These are phyloP conservation scores for Hyaloscypha finlandica DNA, from an alignment of 495 filamentous ascomycete species.

Conservation along the genomic window DNA sequence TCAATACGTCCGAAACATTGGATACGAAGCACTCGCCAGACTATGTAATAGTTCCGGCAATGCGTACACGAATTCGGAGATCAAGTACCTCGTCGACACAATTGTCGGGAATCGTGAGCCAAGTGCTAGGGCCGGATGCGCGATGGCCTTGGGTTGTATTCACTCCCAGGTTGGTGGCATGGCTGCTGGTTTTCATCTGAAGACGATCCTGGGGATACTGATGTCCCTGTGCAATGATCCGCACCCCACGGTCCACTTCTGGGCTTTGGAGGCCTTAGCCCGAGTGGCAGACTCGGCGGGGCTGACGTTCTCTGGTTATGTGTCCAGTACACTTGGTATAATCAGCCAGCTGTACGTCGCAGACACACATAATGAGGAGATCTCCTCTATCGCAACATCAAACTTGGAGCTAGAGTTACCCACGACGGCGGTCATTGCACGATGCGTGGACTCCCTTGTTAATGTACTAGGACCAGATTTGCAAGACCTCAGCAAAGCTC, in stretches of 20 bases:
- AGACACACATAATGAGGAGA: conserved; percentile 88
- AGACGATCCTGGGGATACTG: conserved; percentile 90
- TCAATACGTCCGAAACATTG: conserved; percentile 80
- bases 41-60: conserved; percentile 90
- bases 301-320: conserved; percentile 85
- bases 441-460: conserved; percentile 91
- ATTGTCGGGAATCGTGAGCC: conserved; percentile 94
- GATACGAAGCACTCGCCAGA: conserved; percentile 84
- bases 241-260: conserved; percentile 95
- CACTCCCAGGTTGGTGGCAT: conserved; percentile 96
- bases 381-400: conserved; percentile 74
- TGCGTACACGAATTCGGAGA: conserved; percentile 80
- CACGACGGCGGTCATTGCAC: conserved; percentile 77
- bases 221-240: conserved; percentile 96
- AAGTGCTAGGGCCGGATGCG: conserved; percentile 89
- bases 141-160: conserved; percentile 89
- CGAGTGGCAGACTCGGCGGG: conserved; percentile 91
- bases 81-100: conserved; percentile 89
- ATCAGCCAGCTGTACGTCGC: conserved; percentile 87
- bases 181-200: conserved; percentile 96
- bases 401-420: conserved; percentile 84
- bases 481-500: conserved; percentile 88
- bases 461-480: conserved; percentile 95
- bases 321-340: conserved; percentile 89
- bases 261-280: conserved; percentile 87